Base-by-base conservation (phyloP, 768 basidiomycete species). In the Lyophyllum decastes region DNA sequence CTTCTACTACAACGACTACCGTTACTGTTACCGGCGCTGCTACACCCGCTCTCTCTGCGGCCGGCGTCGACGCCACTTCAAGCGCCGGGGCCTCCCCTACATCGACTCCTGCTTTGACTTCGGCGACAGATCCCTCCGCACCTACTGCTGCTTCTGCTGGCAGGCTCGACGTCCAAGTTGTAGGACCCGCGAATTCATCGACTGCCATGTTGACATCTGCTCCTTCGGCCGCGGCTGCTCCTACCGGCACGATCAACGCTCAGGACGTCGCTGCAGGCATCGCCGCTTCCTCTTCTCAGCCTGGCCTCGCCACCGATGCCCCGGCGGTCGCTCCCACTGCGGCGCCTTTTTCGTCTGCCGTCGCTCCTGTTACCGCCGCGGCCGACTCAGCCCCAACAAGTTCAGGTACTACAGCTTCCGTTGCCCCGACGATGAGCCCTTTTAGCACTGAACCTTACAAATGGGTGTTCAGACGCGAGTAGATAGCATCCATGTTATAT, bases 391-490 rank as follows among this genome's bases (percentile, higher is more conserved):
- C 44, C 17, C 21, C 25, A 33, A 26, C 44, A 2, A 45, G 47
- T 26, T 51, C 53, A 2, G 47, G 12, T 4, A 56, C 59, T 14
- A 38, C 47, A 30, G 40, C 54, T 22, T 27, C 65, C 33, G 58
- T 68, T 49, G 48, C 64, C 43, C 60, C 62, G 6, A 55, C 57
- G 11, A 58, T 62, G 58, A 70, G 71, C n/a, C 64, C 71, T 24
- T 65, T 70, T 24, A 66, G 65, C 27, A 75, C 74, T 17, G 73
- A 68, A 33, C 76, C 72, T 8, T 77, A 77, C 59, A 62, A 66
- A 58, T 78, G 74, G 74, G 70, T 66, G 63, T 79, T 79, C 67
- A 69, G 58, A 38, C 61, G 63, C 45, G 49, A 57, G 49, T 61
- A 59, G 55, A 54, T 56, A 34, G 25, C 34, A 46, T 26, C 16